Evolutionary conservation across 2,329 filamentous ascomycete species (phyloP), one percentile per base, ranked within the genome.

Genomic region (Rachicladosporium sp.): DNA sequence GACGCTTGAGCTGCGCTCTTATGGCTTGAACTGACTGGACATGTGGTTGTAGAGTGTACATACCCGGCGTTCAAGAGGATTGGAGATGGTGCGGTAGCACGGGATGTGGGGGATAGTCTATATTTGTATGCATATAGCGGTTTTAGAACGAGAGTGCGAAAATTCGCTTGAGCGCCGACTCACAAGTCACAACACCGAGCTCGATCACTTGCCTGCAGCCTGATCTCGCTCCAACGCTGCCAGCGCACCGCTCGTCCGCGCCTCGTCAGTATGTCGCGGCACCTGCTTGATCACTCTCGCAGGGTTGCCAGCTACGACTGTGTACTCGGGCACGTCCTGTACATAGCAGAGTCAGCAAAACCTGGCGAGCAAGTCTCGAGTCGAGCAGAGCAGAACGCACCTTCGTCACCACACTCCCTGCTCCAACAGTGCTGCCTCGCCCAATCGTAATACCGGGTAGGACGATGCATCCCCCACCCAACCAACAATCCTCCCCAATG

Each of bases 331-430:
- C n/a, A 84, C 72, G 57, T 80, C 68, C 63, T 65, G 36, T 2
- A 31, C 23, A 15, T 10, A 31, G 12, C n/a, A 37, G 5, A 6
- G 12, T 50, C 31, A 47, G 43, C 30, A 10, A 35, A 10, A 10
- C 10, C 23, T 32, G 9, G 29, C 15, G 11, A 11, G n/a, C 19
- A 15, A 23, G 13, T 8, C 15, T 11, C 4, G n/a, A 23, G 10
- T 13, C 23, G 3, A 6, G 2, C 15, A 32, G 34, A n/a, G 9
- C 32, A 36, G 12, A 33, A 36, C 50, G 36, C 45, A 70, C 70
- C 64, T 80, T 91, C 2, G 83, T 91, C 15, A 93, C 85, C 3
- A 93, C 82, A 55, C 80, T 85, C 1, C 81, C 84, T 1, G 87
- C 86, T 1, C 84, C 87, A 44, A 93, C 70, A 0, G 79, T 82